Evolutionary conservation across 192 early-diverging fungal genomes (phyloP).

Genomic region (Coemansia sp.): DNA sequence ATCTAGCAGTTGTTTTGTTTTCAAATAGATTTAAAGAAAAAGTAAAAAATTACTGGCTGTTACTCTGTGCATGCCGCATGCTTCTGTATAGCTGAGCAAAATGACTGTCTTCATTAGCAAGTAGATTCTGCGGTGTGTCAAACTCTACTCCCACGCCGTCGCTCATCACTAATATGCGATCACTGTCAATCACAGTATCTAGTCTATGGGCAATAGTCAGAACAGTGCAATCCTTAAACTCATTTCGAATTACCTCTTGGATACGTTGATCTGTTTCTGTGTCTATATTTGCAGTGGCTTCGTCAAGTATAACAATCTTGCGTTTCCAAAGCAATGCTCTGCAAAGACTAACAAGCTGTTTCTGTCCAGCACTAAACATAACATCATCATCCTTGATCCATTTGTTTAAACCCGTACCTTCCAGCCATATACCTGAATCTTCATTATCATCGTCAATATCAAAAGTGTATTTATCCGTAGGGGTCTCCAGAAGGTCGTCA

Average conservation of each 20-base stretch:
- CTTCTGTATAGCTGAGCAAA: not conserved
- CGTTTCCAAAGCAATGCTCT: too few relatives aligned
- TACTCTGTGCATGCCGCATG: too few relatives aligned
- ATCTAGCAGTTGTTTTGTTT: too few relatives aligned
- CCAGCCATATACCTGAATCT: too few relatives aligned
- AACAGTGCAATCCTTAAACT: conserved; percentile 72
- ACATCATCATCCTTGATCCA: conserved; percentile 63
- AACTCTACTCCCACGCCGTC: conserved; percentile 36
- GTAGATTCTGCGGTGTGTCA: conserved; percentile 61
- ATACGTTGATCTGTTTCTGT: conserved; percentile 63
- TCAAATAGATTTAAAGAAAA: too few relatives aligned
- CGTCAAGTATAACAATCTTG: conserved; percentile 66
- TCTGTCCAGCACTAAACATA: conserved; percentile 80
- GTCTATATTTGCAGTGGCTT: conserved; percentile 77
- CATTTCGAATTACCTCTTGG: conserved; percentile 68
- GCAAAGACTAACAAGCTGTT: conserved; percentile 69
- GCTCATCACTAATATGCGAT: conserved; percentile 74
- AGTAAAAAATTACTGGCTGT: too few relatives aligned
- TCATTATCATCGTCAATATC: conserved; percentile 60
- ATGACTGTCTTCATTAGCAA: conserved; percentile 20
- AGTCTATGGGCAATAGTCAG: conserved; percentile 79
- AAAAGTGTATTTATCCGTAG: conserved; percentile 40
- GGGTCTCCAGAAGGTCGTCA: conserved; percentile 28
- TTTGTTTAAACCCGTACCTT: too few relatives aligned
- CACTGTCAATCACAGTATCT: conserved; percentile 74